Conservation (phyloP, 331 rosid genomes). For the Cydonia oblonga region DNA sequence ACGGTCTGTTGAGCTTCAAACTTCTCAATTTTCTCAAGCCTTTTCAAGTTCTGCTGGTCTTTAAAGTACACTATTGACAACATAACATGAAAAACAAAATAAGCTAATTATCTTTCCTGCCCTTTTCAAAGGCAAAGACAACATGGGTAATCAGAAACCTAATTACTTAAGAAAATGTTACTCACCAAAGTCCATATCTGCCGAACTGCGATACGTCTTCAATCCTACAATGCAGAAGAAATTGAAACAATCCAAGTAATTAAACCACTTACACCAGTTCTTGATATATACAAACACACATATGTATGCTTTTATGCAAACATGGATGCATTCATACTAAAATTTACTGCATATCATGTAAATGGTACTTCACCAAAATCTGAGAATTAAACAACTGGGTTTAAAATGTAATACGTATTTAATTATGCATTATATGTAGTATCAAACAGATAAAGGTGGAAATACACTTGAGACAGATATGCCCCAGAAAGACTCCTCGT, state of each 20-base stretch:
- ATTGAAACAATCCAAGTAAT: neutral
- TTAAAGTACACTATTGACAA: neutral
- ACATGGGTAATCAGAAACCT: neutral
- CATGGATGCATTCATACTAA: neutral
- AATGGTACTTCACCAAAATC: neutral
- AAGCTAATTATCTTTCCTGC: neutral
- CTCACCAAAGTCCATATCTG: neutral
- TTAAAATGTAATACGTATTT: neutral
- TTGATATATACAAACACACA: no score
- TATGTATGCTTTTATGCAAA: neutral
- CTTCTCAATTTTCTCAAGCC: neutral
- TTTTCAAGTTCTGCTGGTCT: neutral
- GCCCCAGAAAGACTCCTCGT: no score
- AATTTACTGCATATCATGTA: neutral
- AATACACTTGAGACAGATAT: neutral
- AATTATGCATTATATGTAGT: neutral
- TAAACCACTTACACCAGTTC: neutral
- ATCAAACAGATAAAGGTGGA: neutral
- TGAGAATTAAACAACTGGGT: neutral
- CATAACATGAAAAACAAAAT: neutral
- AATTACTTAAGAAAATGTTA: neutral
- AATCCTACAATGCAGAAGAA: neutral
- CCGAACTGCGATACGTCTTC: neutral
- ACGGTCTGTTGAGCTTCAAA: neutral
- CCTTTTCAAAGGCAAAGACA: neutral